Evolutionary conservation across 169 alveolate species (phyloP).

Genomic region (Plasmodium adleri): DNA sequence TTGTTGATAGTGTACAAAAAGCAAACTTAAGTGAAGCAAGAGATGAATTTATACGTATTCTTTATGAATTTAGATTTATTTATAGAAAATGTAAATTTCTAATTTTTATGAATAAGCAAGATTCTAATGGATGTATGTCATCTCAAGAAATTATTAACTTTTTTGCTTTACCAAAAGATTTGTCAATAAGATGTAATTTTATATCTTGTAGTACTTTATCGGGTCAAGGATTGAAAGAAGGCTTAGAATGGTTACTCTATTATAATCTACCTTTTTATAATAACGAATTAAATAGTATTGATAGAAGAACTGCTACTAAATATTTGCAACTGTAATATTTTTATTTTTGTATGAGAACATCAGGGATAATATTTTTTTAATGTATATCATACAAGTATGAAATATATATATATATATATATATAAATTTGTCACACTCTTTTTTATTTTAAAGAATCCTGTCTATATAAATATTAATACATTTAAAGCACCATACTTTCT

Average conservation of each 20-base stretch:
- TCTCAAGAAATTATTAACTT: slow-evolving; percentile 66
- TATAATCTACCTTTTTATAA: slow-evolving; percentile 18
- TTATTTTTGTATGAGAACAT: no score
- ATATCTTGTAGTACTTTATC: slow-evolving; percentile 67
- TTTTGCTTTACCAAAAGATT: slow-evolving; percentile 72
- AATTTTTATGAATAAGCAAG: slow-evolving; percentile 75
- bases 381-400: neutral
- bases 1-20: slow-evolving; percentile 61
- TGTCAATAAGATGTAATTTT: slow-evolving; percentile 57
- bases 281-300: slow-evolving; percentile 3
- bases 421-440: neutral
- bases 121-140: slow-evolving; percentile 59
- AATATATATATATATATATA: neutral
- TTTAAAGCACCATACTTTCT: no score
- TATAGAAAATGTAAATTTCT: slow-evolving; percentile 76
- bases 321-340: neutral
- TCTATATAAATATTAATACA: no score
- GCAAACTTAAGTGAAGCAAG: slow-evolving; percentile 56
- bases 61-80: slow-evolving; percentile 68
- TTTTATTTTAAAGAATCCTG: no score
- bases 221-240: slow-evolving; percentile 68
- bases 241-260: slow-evolving; percentile 69
- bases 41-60: slow-evolving; percentile 74
- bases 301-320: slow-evolving; percentile 9
- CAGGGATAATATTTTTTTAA: neutral